Conservation (phyloP, 2,329 filamentous ascomycete genomes). For the Verticillium dahliae region DNA sequence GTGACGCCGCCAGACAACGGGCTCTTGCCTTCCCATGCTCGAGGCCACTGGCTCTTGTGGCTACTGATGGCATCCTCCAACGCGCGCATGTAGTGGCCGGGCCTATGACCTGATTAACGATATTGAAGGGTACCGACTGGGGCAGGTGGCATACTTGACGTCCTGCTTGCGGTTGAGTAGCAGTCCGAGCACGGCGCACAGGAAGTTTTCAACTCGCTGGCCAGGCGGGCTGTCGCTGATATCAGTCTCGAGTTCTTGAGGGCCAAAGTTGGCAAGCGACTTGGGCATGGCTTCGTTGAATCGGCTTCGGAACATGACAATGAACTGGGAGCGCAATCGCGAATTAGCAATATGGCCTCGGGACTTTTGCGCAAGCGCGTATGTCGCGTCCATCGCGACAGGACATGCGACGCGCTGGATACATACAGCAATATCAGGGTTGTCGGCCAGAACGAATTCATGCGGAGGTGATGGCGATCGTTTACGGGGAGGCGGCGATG, state of each 20-base stretch:
- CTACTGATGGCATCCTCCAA: slow-evolving; percentile 86
- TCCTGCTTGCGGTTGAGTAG: slow-evolving; percentile 97
- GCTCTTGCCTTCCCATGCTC: slow-evolving; percentile 74
- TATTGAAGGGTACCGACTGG: not conserved
- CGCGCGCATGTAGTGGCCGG: slow-evolving; percentile 86
- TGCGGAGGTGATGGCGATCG: slow-evolving; percentile 83
- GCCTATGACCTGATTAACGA: slow-evolving; percentile 43
- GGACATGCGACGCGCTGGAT: slow-evolving; percentile 27
- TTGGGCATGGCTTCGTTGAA: slow-evolving; percentile 87
- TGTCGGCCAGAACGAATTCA: slow-evolving; percentile 84
- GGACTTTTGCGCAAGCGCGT: slow-evolving; percentile 36
- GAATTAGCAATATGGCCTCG: slow-evolving; percentile 23
- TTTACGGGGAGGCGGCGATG: slow-evolving; percentile 65
- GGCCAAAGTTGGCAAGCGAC: slow-evolving; percentile 82
- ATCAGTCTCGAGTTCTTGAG: slow-evolving; percentile 89
- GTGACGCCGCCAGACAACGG: slow-evolving; percentile 73
- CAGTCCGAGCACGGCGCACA: slow-evolving; percentile 83
- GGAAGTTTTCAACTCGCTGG: slow-evolving; percentile 76
- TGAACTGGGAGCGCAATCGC: slow-evolving; percentile 57
- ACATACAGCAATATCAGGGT: slow-evolving; percentile 87
- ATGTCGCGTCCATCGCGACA: slow-evolving; percentile 39
- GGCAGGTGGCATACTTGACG: slow-evolving; percentile 70
- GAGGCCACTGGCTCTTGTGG: slow-evolving; percentile 84
- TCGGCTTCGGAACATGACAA: slow-evolving; percentile 95
- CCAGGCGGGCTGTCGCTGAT: slow-evolving; percentile 72